Evolutionary conservation across 441 rosid species (phyloP).

Genomic region (Heliophila coronopifolia): DNA sequence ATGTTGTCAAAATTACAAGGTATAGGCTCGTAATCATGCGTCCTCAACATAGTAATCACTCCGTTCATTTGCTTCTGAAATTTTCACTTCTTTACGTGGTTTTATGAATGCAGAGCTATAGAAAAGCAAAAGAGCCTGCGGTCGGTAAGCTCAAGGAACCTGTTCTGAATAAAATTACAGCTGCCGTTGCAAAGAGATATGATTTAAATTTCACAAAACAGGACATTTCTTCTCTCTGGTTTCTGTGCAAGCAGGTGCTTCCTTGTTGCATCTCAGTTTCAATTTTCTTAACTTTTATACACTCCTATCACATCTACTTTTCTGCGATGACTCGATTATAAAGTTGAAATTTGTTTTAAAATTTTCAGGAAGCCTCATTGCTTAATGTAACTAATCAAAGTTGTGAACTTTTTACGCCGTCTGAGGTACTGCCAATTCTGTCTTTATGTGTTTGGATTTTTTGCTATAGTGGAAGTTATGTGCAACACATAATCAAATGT

Average conservation of each 20-base stretch:
- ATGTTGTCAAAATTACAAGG: conserved; percentile 86
- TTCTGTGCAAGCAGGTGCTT: conserved; percentile 84
- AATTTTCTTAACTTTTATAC: background rate
- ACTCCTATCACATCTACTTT: background rate
- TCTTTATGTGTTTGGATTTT: conserved; percentile 6
- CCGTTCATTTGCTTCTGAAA: background rate
- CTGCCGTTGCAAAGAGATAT: conserved; percentile 48
- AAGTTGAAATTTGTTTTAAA: background rate
- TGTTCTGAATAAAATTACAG: conserved; percentile 56
- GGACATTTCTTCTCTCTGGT: conserved; percentile 82
- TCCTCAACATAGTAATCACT: background rate
- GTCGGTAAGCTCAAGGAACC: conserved; percentile 82
- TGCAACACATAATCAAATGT: conserved; percentile 13
- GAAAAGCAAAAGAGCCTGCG: conserved; percentile 55
- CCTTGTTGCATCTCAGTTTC: background rate
- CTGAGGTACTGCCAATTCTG: conserved; percentile 45
- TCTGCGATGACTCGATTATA: background rate
- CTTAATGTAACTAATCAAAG: conserved; percentile 78
- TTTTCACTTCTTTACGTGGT: conserved; percentile 1
- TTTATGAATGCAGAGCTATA: conserved; percentile 42
- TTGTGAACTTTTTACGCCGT: conserved; percentile 69
- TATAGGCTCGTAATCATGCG: conserved; percentile 10
- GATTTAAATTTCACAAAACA: conserved; percentile 58
- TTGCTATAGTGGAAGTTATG: conserved; percentile 19
- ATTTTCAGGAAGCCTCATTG: conserved; percentile 81